Base-by-base conservation (phyloP, 768 basidiomycete genomes). In the Imleria badia region DNA sequence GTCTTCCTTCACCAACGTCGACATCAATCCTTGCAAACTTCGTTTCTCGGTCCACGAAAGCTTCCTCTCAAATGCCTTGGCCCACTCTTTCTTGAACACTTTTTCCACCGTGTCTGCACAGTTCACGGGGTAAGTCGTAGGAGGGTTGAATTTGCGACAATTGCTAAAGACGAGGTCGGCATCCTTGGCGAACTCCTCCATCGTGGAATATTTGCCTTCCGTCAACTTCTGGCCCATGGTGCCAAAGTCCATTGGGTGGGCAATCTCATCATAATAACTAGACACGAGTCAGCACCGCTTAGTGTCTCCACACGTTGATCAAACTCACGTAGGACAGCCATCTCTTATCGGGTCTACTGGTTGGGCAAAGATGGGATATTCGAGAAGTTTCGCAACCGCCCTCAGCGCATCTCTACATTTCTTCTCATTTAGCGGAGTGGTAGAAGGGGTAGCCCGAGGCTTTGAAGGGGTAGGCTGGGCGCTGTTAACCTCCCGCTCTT, bases 251-350 rank as follows among this genome's bases (percentile, higher is more conserved):
- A 98, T 98, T 7, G 96, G 96, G 60, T 89, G 75, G 55, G 82
- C 73, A 66, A 98, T 96, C 72, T 98, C 96, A 6, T 95, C 85
- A 56, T 90, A 84, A 70, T 98, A 98, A 19, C 94, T 97, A 48
- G 40, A 62, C 17, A 31, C 17, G 56, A 41, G 36, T 60, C 46
- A 53, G 31, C 29, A 35, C 38, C 14, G n/a, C 20, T 30, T 8
- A 31, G 51, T 23, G 12, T 12, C 47, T 14, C 48, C 34, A 42
- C 31, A 13, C 3, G 45, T 38, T 48, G 39, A 40, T 35, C 36
- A 31, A 46, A 80, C 89, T 73, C 66, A 95, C 91, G 93, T 94
- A 44, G 96, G 94, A 69, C 90, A 96, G 19, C 91, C 94, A 70
- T 92, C 91, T 46, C 73, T 66, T 14, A 83, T 71, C 5, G 95